Percentiles rank a stretch among this genome's conserved stretches.
These are phyloP conservation scores for Pseudocercospora cruenta DNA, from an alignment of 2,329 filamentous ascomycete genomes.

Conservation along the genomic window DNA sequence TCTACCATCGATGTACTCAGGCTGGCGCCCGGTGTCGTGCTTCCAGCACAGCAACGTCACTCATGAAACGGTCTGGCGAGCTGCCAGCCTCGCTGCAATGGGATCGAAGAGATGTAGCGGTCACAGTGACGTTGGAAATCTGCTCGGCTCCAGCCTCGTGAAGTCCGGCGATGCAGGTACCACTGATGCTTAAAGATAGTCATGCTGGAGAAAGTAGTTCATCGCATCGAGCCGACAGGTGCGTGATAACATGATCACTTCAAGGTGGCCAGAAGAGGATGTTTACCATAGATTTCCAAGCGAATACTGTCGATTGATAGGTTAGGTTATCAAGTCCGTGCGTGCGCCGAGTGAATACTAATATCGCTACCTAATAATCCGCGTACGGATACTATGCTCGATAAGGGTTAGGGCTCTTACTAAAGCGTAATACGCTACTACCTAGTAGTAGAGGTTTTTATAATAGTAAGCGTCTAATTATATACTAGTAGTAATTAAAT, in stretches of 20 bases:
- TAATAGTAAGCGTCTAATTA: neutral
- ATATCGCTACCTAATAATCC: neutral
- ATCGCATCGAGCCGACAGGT: too few relatives aligned
- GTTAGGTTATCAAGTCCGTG: neutral
- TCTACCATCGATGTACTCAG: neutral
- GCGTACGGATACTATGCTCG: neutral
- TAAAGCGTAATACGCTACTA: neutral
- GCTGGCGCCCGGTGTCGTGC: neutral
- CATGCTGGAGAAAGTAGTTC: neutral
- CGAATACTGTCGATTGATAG: neutral
- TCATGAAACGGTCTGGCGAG: neutral
- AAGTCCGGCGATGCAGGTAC: neutral
- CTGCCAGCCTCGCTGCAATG: neutral
- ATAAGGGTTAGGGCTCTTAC: neutral
- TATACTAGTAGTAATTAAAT: neutral
- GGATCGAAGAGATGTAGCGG: neutral
- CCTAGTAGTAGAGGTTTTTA: neutral
- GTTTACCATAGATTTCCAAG: neutral
- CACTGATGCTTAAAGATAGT: neutral
- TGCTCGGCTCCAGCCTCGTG: neutral
- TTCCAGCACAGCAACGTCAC: neutral
- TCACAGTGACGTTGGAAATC: conserved; percentile 1
- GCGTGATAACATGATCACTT: too few relatives aligned
- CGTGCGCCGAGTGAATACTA: neutral
- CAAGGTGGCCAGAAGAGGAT: neutral